Conservation (phyloP, 2,329 filamentous ascomycete genomes). For the Didymosphaeria variabile region DNA sequence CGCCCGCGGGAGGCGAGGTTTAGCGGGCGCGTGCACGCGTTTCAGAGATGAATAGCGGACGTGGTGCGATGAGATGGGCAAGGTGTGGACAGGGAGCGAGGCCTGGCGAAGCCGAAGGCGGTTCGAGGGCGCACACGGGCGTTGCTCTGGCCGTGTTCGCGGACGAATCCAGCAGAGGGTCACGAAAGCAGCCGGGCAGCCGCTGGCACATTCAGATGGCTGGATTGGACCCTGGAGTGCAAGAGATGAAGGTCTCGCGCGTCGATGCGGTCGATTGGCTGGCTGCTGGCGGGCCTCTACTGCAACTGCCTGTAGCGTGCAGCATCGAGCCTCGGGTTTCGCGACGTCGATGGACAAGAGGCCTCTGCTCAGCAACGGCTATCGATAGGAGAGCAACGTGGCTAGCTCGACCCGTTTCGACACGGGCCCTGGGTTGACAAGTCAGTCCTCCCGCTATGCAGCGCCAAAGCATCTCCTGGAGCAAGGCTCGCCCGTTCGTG, state of each 20-base stretch:
- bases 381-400: slow-evolving; percentile 11
- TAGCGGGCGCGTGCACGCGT: slow-evolving; percentile 28
- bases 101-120: slow-evolving; percentile 1
- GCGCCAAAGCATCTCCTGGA: neutral
- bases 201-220: neutral
- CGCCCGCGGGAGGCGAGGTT: slow-evolving; percentile 27
- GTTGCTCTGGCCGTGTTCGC: neutral
- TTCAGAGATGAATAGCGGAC: slow-evolving; percentile 26
- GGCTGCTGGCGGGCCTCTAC: neutral
- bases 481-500: neutral
- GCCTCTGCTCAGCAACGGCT: neutral
- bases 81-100: slow-evolving; percentile 8
- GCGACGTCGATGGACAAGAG: neutral
- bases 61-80: slow-evolving; percentile 9
- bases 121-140: slow-evolving; percentile 3
- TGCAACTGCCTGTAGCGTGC: slow-evolving; percentile 1
- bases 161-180: neutral
- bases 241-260: neutral
- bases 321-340: neutral
- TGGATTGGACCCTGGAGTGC: slow-evolving; percentile 1
- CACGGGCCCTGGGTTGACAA: slow-evolving; percentile 1
- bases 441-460: too few relatives aligned
- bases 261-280: neutral
- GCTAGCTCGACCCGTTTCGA: slow-evolving; percentile 1
- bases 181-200: neutral